Base-by-base conservation (phyloP, 73 alveolate genomes). In the Blepharisma stoltei region DNA sequence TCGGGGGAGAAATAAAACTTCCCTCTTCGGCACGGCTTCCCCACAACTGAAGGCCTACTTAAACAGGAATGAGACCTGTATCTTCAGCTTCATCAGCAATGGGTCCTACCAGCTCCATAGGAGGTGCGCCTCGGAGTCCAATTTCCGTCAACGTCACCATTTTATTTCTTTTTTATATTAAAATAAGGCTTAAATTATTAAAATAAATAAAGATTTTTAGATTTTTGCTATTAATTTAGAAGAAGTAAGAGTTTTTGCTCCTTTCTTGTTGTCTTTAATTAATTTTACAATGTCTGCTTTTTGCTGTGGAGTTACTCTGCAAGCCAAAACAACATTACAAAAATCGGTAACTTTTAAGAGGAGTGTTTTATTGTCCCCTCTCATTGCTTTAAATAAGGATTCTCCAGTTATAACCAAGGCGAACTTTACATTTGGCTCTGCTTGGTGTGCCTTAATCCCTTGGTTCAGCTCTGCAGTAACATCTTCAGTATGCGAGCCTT, bases 261-360 rank as follows among this genome's bases (percentile, higher is more conserved):
- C 66, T 14, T 11, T 11, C 4, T 52, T 52, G 66, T 80, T 21
- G 54, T 78, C 86, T 44, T 87, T 86, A 66, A 92, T 92, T 6
- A 81, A 9, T 43, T 83, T 88, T 8, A 94, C 99, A 70, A 94
- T 83, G 55, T 92, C 95, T 5, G 99, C 97, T 70, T 92, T 94
- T 86, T 94, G 93, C 53, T 85, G 93, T 6, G 99, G 99, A 1
- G 94, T 69, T 0, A 94, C 98, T 76, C 97, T 80, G 79, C 97
- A 91, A 48, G 97, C 96, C 25, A 94, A 41, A 1, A 94, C 97
- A 67, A 88, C 48, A n/a, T 60, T n/a, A 4, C 76, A 60, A 9
- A 60, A 11, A 60, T 81, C 84, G n/a, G 95, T 86, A 55, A 83
- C 80, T 78, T 80, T 83, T 6, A 76, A 32, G 71, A 81, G 80